Conservation (phyloP, 2,329 filamentous ascomycete species). For the Diaporthe citrichinensis region DNA sequence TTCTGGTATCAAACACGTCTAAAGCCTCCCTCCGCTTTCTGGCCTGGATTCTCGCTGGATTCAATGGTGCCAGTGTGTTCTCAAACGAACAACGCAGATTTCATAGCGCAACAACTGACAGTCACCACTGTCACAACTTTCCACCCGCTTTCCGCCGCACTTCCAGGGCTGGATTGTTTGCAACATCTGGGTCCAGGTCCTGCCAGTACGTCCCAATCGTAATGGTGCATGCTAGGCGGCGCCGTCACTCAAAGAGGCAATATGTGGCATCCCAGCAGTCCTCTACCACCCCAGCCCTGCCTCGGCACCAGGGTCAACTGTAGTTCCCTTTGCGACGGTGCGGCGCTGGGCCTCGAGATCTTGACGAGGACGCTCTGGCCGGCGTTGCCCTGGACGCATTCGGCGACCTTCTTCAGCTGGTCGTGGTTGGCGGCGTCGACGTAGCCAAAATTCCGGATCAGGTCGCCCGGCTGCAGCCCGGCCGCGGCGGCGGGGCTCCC, state of each 20-base stretch:
- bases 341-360: conserved; percentile 63
- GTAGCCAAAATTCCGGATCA: conserved; percentile 86
- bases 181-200: background rate
- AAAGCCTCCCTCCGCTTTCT: background rate
- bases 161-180: no score
- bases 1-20: background rate
- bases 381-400: conserved; percentile 91
- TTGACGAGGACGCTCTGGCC: conserved; percentile 78
- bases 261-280: conserved; percentile 89
- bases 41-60: background rate
- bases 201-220: background rate
- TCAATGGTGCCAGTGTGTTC: background rate
- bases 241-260: conserved; percentile 74
- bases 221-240: background rate
- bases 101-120: background rate
- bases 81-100: background rate
- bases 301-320: conserved; percentile 80
- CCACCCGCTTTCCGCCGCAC: background rate
- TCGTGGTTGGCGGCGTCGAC: conserved; percentile 90
- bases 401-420: conserved; percentile 85
- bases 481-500: conserved; percentile 87
- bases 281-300: conserved; percentile 88
- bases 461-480: conserved; percentile 84
- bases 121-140: background rate
- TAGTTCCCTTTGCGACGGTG: conserved; percentile 65